phyloP scores from a whole-genome alignment of 495 filamentous ascomycete genomes.

The Aspergillus taichungensis region DNA sequence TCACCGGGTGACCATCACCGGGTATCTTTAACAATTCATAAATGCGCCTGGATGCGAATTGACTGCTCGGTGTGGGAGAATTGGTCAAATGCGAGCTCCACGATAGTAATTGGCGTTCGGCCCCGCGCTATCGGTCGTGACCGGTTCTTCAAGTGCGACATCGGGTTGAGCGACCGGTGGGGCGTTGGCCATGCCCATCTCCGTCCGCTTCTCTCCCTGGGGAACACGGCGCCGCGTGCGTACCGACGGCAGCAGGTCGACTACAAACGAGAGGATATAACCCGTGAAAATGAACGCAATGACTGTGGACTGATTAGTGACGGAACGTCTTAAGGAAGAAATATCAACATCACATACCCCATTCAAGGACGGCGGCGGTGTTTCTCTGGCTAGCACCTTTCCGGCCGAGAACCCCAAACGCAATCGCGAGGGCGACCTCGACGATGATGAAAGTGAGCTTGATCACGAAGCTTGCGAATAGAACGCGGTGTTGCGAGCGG shows the following conservation, averaged over 20 bases:
- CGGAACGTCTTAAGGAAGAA: not conserved
- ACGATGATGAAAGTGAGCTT: slow-evolving; percentile 75
- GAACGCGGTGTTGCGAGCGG: slow-evolving; percentile 55
- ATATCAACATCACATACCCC: slow-evolving; percentile 37
- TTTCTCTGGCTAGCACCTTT: slow-evolving; percentile 39
- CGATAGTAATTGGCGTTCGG: slow-evolving; percentile 25
- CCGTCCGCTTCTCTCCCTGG: slow-evolving; percentile 33
- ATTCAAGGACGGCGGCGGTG: slow-evolving; percentile 57
- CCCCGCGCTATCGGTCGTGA: slow-evolving; percentile 32
- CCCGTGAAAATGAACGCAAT: slow-evolving; percentile 86
- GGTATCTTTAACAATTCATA: not conserved
- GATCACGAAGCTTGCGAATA: slow-evolving; percentile 70
- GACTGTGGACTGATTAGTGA: slow-evolving; percentile 25
- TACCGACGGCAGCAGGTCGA: slow-evolving; percentile 79
- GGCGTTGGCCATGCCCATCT: slow-evolving; percentile 10
- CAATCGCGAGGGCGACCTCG: slow-evolving; percentile 67
- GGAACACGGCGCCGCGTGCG: slow-evolving; percentile 47
- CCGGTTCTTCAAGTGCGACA: slow-evolving; percentile 26
- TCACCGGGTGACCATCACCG: not conserved
- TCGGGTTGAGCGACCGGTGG: slow-evolving; percentile 5
- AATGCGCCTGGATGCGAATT: not conserved
- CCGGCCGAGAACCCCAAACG: slow-evolving; percentile 37
- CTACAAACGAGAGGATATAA: slow-evolving; percentile 78
- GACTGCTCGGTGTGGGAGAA: not conserved
- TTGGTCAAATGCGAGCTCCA: slow-evolving; percentile 15